These are phyloP conservation scores for Alternaria ethzedia DNA, from an alignment of 2,329 filamentous ascomycete genomes.

Conservation along the genomic window DNA sequence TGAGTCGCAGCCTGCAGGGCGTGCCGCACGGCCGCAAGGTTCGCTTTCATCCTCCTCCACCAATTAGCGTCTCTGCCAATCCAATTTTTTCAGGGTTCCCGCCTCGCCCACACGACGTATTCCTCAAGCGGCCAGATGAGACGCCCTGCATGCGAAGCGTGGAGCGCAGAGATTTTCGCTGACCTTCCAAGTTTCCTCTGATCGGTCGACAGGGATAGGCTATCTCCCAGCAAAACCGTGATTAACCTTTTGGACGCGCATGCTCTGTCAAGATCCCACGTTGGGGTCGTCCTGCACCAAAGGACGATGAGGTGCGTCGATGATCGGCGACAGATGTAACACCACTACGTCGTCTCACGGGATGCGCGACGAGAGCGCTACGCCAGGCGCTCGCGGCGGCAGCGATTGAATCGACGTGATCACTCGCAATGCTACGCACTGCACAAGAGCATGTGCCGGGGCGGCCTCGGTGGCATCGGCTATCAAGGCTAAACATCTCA, in stretches of 20 bases:
- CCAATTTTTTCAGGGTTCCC: slow-evolving; percentile 1
- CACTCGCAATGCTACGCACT: neutral
- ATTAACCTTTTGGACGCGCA: neutral
- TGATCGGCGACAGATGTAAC: slow-evolving; percentile 2
- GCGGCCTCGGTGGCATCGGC: neutral
- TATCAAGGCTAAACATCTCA: neutral
- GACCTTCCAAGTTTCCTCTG: slow-evolving; percentile 1
- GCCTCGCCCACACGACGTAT: neutral
- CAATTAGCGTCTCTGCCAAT: slow-evolving; percentile 10
- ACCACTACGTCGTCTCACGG: neutral
- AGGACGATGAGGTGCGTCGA: neutral
- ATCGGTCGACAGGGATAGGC: slow-evolving; percentile 2
- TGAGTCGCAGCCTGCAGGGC: slow-evolving; percentile 16
- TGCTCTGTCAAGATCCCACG: neutral
- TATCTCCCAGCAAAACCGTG: neutral
- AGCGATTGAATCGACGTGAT: neutral
- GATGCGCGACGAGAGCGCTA: slow-evolving; percentile 1
- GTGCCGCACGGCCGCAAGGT: slow-evolving; percentile 19
- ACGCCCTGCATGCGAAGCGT: slow-evolving; percentile 9
- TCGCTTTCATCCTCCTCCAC: slow-evolving; percentile 16
- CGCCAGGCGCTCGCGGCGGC: slow-evolving; percentile 2
- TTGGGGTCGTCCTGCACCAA: neutral
- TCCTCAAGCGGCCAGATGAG: no score
- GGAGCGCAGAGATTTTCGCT: slow-evolving; percentile 14
- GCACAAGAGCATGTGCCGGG: neutral